Evolutionary conservation across 306 rosid genomes (phyloP), one percentile per base, ranked within the genome.

Genomic region (Trifolium dubium): DNA sequence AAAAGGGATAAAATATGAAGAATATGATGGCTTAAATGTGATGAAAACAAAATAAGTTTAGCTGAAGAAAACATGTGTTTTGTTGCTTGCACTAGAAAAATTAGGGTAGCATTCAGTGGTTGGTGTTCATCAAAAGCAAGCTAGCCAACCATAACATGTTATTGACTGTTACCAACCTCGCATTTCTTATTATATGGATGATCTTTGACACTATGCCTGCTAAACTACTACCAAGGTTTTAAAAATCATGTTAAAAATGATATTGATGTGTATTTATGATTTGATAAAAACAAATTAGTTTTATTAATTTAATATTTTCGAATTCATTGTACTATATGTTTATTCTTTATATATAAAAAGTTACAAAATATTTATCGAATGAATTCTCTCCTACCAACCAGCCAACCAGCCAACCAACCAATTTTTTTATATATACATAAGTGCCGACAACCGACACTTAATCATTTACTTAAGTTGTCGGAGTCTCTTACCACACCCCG

Each of bases 71-170:
- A 53, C 59, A 17, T 54, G 60, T 54, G 30, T 53, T 18, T 11
- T 18, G 31, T 54, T 9, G 60, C 60, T 54, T 54, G 12, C 31
- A 54, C 14, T 0, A 19, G 6, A 8, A 19, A 28, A 9, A 8
- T 54, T 19, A 19, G 19, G 31, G 31, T 53, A 53, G 31, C 2
- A 53, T 30, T 53, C 31, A 53, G 30, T 9, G 31, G 60, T 53
- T 18, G 60, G 60, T 53, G 60, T 53, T 6, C 30, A 17, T 18
- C 30, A 17, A 18, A 18, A 18, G 31, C 12, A 18, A 19, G 60
- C 31, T 53, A 19, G 60, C 60, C 60, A 53, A 53, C 60, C 28
- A 54, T 54, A 54, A 8, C 31, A 54, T 54, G 60, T 19, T 18
- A 54, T 28, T 54, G 60, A 54, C 60, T 0, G 60, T 54, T 54